Evolutionary conservation across 2,329 filamentous ascomycete species (phyloP), one percentile per base, ranked within the genome.

Genomic region (Boeremia exigua): DNA sequence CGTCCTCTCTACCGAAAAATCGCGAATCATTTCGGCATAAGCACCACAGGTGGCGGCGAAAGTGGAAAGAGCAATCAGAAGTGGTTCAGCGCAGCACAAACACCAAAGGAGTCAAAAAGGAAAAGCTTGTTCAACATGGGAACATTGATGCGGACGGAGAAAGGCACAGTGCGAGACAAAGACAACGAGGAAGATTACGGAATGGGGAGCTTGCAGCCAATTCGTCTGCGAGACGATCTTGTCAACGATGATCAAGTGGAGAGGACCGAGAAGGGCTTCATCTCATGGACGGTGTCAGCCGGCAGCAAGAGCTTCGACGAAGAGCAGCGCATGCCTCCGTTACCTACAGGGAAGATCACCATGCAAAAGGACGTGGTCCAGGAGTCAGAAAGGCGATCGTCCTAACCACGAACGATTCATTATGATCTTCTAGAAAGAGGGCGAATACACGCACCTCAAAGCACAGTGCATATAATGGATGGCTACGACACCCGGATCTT

Each of bases 1-100:
- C 72, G 73, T 1, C 73, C 73, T 0, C 68, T 75, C 12, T 74
- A 69, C 58, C 71, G 71, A 28, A 42, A 56, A 38, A 10, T 74
- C 9, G 48, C 65, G 6, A n/a, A 55, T 7, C 59, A 53, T 1
- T 15, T 74, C 12, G 70, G 70, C 10, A 52, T 68, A 43, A 61
- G 63, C 17, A 56, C 59, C 12, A 59, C 53, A 14, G 56, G 43
- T 12, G 60, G 60, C 1, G 46, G 61, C 4, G 46, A 53, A 0
- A 60, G 60, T 25, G 61, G 54, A 11, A 60, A 60, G 42, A 56
- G 57, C n/a, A 56, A 58, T 12, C 59, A 62, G n/a, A 56, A 66
- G 17, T 68, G 60, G 60, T 62, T 60, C 19, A 48, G 56, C 11
- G 57, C 39, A 15, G 50, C 54, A 12, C 57, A 53, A 7, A 58